Conservation (phyloP, 192 early-diverging fungal species). For the Coemansia sp. region DNA sequence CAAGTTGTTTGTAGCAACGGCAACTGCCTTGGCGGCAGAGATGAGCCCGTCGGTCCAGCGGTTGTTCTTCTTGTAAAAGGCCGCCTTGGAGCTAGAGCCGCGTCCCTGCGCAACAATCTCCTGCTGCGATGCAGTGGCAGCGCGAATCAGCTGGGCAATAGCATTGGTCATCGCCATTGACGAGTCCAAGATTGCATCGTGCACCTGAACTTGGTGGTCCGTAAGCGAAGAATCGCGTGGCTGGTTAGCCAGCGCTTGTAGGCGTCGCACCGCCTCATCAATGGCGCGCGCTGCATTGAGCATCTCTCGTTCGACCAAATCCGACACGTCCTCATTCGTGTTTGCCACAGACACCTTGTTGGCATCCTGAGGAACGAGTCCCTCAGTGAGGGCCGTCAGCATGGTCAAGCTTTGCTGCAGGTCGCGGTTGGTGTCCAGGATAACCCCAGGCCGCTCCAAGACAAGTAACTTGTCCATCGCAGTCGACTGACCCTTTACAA, state of each 20-base stretch:
- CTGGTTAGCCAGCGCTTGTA: conserved; percentile 76
- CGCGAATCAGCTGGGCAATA: conserved; percentile 89
- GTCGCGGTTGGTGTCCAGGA: conserved; percentile 71
- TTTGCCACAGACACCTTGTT: conserved; percentile 44
- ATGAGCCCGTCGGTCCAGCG: conserved; percentile 99
- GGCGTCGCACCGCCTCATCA: conserved; percentile 79
- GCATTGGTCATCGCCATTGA: conserved; percentile 93
- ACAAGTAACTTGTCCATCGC: conserved; percentile 63
- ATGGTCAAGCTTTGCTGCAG: conserved; percentile 73
- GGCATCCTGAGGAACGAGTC: conserved; percentile 63
- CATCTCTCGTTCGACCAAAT: conserved; percentile 94
- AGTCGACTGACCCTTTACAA: conserved; percentile 80
- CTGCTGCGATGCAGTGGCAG: conserved; percentile 92
- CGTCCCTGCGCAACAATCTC: conserved; percentile 95
- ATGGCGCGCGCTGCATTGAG: conserved; percentile 86
- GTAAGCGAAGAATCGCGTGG: conserved; percentile 70
- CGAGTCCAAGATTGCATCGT: conserved; percentile 84
- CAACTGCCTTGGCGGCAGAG: conserved; percentile 92
- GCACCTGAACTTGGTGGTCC: conserved; percentile 81
- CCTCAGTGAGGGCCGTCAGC: conserved; percentile 74
- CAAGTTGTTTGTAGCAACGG: conserved; percentile 85
- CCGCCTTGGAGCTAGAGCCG: conserved; percentile 72
- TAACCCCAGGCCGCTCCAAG: conserved; percentile 67
- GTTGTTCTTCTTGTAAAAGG: conserved; percentile 99
- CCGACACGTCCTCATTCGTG: conserved; percentile 75